Evolutionary conservation across 2,329 filamentous ascomycete species (phyloP), one percentile per base, ranked within the genome.

Genomic region (Canariomyces notabilis): DNA sequence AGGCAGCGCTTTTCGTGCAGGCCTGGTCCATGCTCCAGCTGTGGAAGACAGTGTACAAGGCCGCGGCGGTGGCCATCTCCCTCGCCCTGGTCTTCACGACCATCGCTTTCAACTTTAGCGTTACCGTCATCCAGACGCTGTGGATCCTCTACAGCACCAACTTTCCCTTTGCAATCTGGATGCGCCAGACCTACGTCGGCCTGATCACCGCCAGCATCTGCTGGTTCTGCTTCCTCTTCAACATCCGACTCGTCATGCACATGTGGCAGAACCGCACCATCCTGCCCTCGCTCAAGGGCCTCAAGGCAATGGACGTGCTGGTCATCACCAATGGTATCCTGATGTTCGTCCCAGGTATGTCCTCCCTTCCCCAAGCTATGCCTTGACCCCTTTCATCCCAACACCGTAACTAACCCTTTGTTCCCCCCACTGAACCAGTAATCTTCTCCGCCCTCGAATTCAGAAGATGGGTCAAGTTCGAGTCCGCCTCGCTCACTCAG

Each of bases 161-260:
- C 22, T 6, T 36, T 6, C 3, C 31, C 6, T 9, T 29, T 39
- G 9, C 55, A 57, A n/a, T 61, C 53, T 72, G 69, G 67, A 54
- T 74, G 7, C 60, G 66, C 2, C 55, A 70, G 42, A 59, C 61
- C 22, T 66, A 67, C 21, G 59, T 67, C 8, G 55, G 38, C n/a
- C 50, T 64, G 29, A 55, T 57, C 37, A 59, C 62, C 5, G 47
- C 60, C 0, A 59, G 56, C 16, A 59, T 67, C 48, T 61, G 55
- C 49, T 80, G 74, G 69, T 80, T 77, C 63, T 78, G 74, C 55
- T 70, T 72, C 32, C 54, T 80, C 29, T 80, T 80, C 64, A 76
- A 76, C 57, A 52, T 68, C 45, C 72, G 77, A 46, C 64, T 80
- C 8, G 59, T 72, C 40, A 54, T 64, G 16, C 76, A 80, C 56